phyloP scores from a whole-genome alignment of 2,329 filamentous ascomycete genomes.

The Trichoderma hamatum region DNA sequence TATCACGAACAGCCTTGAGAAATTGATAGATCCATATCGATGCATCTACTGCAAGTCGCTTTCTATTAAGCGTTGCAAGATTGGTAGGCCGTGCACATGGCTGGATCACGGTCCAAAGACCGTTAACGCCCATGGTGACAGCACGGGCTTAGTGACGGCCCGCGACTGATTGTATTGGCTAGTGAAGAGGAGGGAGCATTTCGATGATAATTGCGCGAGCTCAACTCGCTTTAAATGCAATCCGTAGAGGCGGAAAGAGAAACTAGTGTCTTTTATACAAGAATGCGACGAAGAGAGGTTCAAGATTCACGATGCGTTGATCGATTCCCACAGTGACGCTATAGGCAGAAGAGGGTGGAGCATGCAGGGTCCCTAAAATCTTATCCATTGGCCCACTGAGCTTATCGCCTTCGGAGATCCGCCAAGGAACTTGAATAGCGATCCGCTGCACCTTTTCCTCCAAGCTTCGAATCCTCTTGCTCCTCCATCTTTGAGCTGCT shows the following conservation, averaged over 20 bases:
- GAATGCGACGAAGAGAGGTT: background rate
- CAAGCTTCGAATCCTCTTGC: background rate
- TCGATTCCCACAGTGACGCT: slow-evolving; percentile 17
- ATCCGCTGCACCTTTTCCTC: slow-evolving; percentile 2
- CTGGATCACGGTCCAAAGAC: slow-evolving; percentile 94
- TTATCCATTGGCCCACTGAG: slow-evolving; percentile 19
- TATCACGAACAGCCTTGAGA: slow-evolving; percentile 96
- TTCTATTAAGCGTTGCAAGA: slow-evolving; percentile 92
- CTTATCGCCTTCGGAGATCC: background rate
- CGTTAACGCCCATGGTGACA: slow-evolving; percentile 86
- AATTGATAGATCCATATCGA: slow-evolving; percentile 99
- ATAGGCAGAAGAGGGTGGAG: slow-evolving; percentile 1
- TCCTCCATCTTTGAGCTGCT: slow-evolving; percentile 2
- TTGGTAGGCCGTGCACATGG: slow-evolving; percentile 95
- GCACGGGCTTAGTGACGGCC: background rate
- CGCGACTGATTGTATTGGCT: background rate
- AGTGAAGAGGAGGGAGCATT: background rate
- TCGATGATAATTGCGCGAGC: background rate
- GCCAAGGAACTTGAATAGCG: background rate
- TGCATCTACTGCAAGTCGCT: slow-evolving; percentile 94
- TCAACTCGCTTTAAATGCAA: slow-evolving; percentile 5
- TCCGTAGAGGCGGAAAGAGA: background rate
- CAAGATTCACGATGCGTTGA: slow-evolving; percentile 24
- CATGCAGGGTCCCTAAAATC: background rate
- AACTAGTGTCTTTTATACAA: background rate